A percentile compares a stretch with the other conserved stretches of the same genome.
These are phyloP conservation scores for Hyparrhenia diplandra DNA, from an alignment of 176 grass and related monocot genomes.

Conservation along the genomic window DNA sequence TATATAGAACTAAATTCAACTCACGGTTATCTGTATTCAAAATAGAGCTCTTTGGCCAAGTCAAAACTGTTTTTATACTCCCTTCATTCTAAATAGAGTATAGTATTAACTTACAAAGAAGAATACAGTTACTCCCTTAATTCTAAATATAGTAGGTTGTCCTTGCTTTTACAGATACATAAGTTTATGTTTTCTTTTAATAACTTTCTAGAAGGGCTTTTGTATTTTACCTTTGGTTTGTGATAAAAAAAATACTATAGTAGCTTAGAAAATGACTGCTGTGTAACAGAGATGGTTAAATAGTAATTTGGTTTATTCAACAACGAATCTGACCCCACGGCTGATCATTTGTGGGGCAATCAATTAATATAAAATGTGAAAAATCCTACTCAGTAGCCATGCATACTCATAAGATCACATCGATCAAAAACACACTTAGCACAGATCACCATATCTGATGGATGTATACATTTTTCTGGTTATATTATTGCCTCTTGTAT, in stretches of 20 bases:
- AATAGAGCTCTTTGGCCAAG: background rate
- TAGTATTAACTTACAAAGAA: no score
- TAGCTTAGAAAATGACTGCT: background rate
- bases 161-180: no score
- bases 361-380: background rate
- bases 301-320: background rate
- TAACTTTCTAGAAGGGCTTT: no score
- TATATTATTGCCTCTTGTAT: slow-evolving; percentile 14
- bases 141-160: no score
- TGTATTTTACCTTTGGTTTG: no score
- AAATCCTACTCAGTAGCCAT: background rate
- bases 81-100: no score
- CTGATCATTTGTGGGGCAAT: background rate
- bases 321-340: background rate
- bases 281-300: no score
- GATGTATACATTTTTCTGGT: background rate
- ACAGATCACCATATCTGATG: slow-evolving; percentile 6
- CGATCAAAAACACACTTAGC: background rate
- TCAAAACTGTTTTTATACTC: background rate
- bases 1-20: background rate
- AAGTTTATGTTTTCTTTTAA: no score
- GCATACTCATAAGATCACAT: background rate
- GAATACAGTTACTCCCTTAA: no score
- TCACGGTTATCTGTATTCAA: background rate
- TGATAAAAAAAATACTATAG: no score